phyloP scores from a whole-genome alignment of 75 land plant genomes.

The Pinus taeda region DNA sequence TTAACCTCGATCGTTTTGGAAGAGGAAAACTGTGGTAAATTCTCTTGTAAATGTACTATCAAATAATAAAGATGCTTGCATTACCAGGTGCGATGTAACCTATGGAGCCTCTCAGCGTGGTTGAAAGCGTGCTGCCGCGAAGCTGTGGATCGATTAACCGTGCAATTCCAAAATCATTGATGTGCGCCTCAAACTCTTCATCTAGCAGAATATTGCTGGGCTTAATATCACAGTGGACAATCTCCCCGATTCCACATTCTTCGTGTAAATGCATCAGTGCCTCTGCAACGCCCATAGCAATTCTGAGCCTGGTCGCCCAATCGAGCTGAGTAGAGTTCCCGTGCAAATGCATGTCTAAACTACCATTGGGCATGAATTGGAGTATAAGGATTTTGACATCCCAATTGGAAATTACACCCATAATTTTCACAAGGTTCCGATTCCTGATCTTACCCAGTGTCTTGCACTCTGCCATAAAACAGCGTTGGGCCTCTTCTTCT shows the following conservation, averaged over 20 bases:
- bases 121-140: too few relatives aligned
- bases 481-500: background rate
- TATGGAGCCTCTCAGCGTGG: background rate
- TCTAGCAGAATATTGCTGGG: constrained; percentile 6
- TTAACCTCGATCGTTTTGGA: too few relatives aligned
- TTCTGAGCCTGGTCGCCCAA: constrained; percentile 16
- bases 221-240: constrained; percentile 8
- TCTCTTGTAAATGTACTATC: too few relatives aligned
- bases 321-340: background rate
- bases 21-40: too few relatives aligned
- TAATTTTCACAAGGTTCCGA: constrained; percentile 13
- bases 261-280: background rate
- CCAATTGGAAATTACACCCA: constrained; percentile 3
- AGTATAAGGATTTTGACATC: constrained; percentile 19
- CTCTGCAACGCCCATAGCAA: constrained; percentile 4
- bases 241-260: background rate
- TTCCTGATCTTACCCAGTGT: constrained; percentile 15
- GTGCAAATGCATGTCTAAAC: constrained; percentile 22
- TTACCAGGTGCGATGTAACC: constrained; percentile 8
- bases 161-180: constrained; percentile 12
- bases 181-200: background rate
- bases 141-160: background rate
- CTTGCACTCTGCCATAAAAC: constrained; percentile 8
- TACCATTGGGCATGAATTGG: constrained; percentile 30
- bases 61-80: too few relatives aligned